Conservation (phyloP, 208 protist species). For the Dictyostelium gargantuum region DNA sequence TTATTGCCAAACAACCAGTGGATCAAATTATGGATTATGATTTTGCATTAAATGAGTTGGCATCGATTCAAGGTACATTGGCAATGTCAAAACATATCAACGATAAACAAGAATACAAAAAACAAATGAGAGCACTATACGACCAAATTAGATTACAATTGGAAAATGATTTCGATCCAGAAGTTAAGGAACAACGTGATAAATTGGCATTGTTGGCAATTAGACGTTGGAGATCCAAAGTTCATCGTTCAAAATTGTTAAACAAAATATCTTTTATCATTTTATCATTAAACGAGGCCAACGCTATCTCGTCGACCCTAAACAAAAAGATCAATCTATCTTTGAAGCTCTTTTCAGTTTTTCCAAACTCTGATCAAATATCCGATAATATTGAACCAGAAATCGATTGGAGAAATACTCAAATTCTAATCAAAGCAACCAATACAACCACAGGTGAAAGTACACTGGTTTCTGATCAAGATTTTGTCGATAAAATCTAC, state of each 20-base stretch:
- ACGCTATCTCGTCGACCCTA: constrained; percentile 54
- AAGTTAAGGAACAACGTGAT: constrained; percentile 5
- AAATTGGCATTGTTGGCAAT: constrained; percentile 1
- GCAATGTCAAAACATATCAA: constrained; percentile 21
- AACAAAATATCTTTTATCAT: constrained; percentile 49
- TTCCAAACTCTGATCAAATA: not conserved
- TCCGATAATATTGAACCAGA: not conserved
- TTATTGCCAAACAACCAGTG: too few species aligned
- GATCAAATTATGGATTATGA: constrained; percentile 66
- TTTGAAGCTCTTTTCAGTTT: constrained; percentile 35
- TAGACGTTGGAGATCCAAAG: constrained; percentile 57
- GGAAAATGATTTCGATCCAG: constrained; percentile 4
- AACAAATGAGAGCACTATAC: constrained; percentile 56
- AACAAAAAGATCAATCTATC: not conserved
- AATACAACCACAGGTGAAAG: constrained; percentile 26
- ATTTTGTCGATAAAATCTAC: constrained; percentile 63
- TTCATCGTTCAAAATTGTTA: not conserved
- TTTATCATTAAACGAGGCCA: constrained; percentile 63
- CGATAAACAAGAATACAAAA: constrained; percentile 44
- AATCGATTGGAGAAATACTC: constrained; percentile 62
- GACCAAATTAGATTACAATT: constrained; percentile 58
- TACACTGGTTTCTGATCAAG: constrained; percentile 4
- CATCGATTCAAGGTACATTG: constrained; percentile 43
- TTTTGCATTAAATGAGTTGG: constrained; percentile 69
- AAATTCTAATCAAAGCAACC: constrained; percentile 12